phyloP scores from a whole-genome alignment of 2,329 filamentous ascomycete species.

The Aspergillus texensis region DNA sequence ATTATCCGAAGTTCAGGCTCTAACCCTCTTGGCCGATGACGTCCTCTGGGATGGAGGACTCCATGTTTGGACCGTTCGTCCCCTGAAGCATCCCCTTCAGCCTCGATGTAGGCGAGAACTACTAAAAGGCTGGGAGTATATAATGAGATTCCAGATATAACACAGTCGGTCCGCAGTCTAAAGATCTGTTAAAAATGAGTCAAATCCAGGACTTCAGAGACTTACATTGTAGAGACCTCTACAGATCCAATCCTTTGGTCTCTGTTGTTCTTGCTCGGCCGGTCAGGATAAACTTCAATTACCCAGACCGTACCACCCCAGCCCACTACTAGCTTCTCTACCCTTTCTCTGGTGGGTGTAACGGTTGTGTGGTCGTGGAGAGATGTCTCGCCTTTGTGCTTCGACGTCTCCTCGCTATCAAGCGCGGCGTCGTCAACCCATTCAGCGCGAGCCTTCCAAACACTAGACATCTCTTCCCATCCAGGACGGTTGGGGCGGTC shows the following conservation, averaged over 20 bases:
- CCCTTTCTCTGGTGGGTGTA: constrained; percentile 40
- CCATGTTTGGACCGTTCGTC: constrained; percentile 47
- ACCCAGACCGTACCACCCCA: constrained; percentile 98
- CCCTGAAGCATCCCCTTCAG: constrained; percentile 65
- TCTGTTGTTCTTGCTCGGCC: constrained; percentile 66
- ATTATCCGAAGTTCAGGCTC: constrained; percentile 90
- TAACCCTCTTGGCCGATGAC: constrained; percentile 74
- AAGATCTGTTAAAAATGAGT: constrained; percentile 29
- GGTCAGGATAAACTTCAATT: constrained; percentile 81
- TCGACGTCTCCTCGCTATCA: constrained; percentile 67
- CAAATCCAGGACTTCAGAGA: constrained; percentile 22
- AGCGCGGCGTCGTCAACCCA: constrained; percentile 87
- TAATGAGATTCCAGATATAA: constrained; percentile 94
- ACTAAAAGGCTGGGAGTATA: constrained; percentile 91
- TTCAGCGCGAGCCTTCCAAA: constrained; percentile 89
- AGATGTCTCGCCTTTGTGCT: constrained; percentile 29
- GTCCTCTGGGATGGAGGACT: constrained; percentile 64
- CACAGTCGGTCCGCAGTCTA: constrained; percentile 92
- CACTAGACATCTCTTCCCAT: constrained; percentile 95
- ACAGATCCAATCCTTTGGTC: constrained; percentile 76
- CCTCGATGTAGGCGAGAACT: constrained; percentile 85
- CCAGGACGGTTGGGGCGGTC: constrained; percentile 82
- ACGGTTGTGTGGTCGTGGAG: constrained; percentile 45
- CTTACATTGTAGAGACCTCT: constrained; percentile 90
- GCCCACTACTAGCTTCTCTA: constrained; percentile 83